Evolutionary conservation across 108 stramenopile genomes (phyloP), one percentile per base, ranked within the genome.

Genomic region (Chaetoceros tenuissimus): DNA sequence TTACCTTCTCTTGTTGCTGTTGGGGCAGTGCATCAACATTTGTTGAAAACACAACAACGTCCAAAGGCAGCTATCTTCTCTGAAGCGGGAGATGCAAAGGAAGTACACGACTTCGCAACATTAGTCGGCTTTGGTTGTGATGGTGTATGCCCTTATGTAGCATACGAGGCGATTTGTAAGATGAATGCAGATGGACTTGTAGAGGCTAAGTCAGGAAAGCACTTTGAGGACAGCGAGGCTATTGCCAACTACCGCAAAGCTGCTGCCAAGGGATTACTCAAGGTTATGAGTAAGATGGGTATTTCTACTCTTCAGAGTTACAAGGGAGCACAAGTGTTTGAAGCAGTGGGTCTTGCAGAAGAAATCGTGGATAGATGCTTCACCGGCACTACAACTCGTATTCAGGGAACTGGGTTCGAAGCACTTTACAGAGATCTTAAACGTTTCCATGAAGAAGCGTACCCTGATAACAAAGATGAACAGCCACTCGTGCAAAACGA

Each of bases 211-310:
- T 72, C 89, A 18, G 89, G 88, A 66, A 69, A 79, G 47, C 71
- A 77, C 55, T 75, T 82, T 51, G 74, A 82, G 25, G 90, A 96
- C 58, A 89, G 88, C 19, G 91, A 95, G 55, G 60, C 88, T 30
- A 86, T 95, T 74, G 72, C 69, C 27, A 90, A 91, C 60, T 98
- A 98, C 75, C 79, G 97, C 55, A 96, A 96, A 78, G 90, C 94
- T 26, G 82, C 91, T 27, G 93, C 81, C 26, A 95, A 96, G 73
- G 97, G 97, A 61, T 72, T 98, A 62, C 62, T 96, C 58, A 96
- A 96, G 78, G 93, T 95, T 47, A 96, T 96, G 96, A 87, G 84
- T 54, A 96, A 96, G 61, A 96, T 96, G 94, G 96, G 96, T 20
- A 94, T 96, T 59, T 92, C 89, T 8, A 96, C 96, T 17, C 74